These are phyloP conservation scores for Singerocomus rubriflavus DNA, from an alignment of 1,284 basidiomycete species.

Conservation along the genomic window DNA sequence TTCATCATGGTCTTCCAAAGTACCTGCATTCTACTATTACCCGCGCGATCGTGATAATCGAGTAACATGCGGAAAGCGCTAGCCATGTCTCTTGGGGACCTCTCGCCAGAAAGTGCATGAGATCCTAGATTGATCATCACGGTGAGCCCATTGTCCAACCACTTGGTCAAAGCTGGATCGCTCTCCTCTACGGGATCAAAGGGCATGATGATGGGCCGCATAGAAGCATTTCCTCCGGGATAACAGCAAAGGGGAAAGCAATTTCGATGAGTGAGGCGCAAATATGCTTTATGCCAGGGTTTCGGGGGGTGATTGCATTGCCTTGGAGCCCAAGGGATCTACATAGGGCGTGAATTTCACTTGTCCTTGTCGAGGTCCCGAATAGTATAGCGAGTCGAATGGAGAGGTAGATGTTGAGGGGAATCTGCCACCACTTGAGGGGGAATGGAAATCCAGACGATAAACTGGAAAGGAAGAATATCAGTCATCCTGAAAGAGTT, in stretches of 20 bases:
- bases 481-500: background rate
- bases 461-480: background rate
- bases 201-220: conserved; percentile 13
- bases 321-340: background rate
- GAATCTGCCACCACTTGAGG: too few species aligned
- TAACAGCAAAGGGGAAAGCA: background rate
- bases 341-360: background rate
- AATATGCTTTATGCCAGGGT: conserved; percentile 1
- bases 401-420: conserved; percentile 12
- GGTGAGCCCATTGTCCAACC: too few species aligned
- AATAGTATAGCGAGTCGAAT: background rate
- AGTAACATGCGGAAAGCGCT: conserved; percentile 9
- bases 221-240: conserved; percentile 3
- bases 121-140: too few species aligned
- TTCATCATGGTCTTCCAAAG: conserved; percentile 10
- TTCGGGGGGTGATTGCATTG: background rate
- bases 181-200: conserved; percentile 10
- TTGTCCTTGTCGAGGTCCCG: background rate
- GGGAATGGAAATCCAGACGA: conserved; percentile 7
- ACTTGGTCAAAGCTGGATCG: conserved; percentile 8
- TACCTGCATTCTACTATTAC: background rate
- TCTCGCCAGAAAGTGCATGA: background rate
- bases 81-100: conserved; percentile 5
- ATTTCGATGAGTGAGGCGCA: conserved; percentile 5
- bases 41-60: conserved; percentile 3